These are phyloP conservation scores for Sporobolomyces phaffii DNA, from an alignment of 768 basidiomycete species.

Conservation along the genomic window DNA sequence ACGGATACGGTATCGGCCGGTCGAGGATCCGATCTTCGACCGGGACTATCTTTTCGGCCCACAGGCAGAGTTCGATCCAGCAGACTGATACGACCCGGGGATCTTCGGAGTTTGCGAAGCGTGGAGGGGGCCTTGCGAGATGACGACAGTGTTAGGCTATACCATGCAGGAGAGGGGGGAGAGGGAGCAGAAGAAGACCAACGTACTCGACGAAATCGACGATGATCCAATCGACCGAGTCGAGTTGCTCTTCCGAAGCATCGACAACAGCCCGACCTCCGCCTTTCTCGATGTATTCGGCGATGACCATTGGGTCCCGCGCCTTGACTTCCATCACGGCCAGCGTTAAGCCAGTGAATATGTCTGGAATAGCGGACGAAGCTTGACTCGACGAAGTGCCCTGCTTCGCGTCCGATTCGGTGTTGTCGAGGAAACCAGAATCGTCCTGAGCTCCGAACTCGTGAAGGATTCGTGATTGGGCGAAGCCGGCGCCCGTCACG, in stretches of 20 bases:
- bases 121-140: not conserved
- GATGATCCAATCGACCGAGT: slow-evolving; percentile 2
- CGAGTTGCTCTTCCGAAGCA: slow-evolving; percentile 1
- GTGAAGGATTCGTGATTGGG: too few species aligned
- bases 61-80: slow-evolving; percentile 35
- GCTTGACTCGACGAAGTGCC: too few species aligned
- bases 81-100: slow-evolving; percentile 22
- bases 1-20: slow-evolving; percentile 12
- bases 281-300: not conserved
- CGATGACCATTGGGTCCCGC: not conserved
- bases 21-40: slow-evolving; percentile 18
- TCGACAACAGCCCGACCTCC: not conserved
- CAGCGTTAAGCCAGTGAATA: slow-evolving; percentile 13
- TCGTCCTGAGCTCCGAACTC: slow-evolving; percentile 5
- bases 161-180: not conserved
- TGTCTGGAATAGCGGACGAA: not conserved
- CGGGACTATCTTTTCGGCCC: not conserved
- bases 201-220: slow-evolving; percentile 28
- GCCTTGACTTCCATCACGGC: slow-evolving; percentile 12
- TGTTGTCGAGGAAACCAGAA: slow-evolving; percentile 23
- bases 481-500: too few species aligned
- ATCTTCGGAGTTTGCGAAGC: not conserved
- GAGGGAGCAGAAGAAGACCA: too few species aligned
- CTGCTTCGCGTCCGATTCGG: too few species aligned
- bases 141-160: not conserved